Conservation (phyloP, 257 asterid species). For the Echites panduratus region DNA sequence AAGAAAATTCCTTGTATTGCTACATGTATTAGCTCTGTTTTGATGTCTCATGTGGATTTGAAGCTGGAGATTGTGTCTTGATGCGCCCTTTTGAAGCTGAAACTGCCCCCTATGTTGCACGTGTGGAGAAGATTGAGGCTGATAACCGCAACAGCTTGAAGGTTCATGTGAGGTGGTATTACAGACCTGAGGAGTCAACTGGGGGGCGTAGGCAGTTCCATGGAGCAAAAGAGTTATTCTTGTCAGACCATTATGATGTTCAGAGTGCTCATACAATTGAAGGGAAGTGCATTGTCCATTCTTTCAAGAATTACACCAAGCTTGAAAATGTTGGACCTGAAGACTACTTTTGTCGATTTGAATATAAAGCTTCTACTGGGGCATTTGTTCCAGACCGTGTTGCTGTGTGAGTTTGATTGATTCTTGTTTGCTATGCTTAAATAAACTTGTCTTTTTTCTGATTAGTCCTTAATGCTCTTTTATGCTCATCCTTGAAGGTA, state of each 20-base stretch:
- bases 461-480: not conserved
- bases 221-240: slow-evolving; percentile 59
- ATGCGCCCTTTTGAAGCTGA: slow-evolving; percentile 41
- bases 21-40: not conserved
- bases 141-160: slow-evolving; percentile 35
- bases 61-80: slow-evolving; percentile 62
- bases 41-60: slow-evolving; percentile 13
- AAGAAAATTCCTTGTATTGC: not conserved
- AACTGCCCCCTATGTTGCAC: slow-evolving; percentile 53
- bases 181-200: slow-evolving; percentile 61
- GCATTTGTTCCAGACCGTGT: slow-evolving; percentile 55
- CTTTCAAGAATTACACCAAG: slow-evolving; percentile 50
- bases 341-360: slow-evolving; percentile 59
- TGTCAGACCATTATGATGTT: slow-evolving; percentile 50
- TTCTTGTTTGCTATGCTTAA: slow-evolving; percentile 1
- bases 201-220: slow-evolving; percentile 66
- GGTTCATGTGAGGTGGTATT: slow-evolving; percentile 58
- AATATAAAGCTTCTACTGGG: slow-evolving; percentile 47
- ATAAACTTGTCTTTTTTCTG: not conserved
- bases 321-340: slow-evolving; percentile 42
- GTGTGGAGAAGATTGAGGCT: slow-evolving; percentile 50
- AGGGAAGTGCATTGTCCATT: slow-evolving; percentile 56
- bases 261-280: slow-evolving; percentile 64
- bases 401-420: slow-evolving; percentile 47
- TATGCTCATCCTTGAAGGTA: slow-evolving; percentile 34